Base-by-base conservation (phyloP, 2,329 filamentous ascomycete species). In the Conoideocrella luteorostrata region DNA sequence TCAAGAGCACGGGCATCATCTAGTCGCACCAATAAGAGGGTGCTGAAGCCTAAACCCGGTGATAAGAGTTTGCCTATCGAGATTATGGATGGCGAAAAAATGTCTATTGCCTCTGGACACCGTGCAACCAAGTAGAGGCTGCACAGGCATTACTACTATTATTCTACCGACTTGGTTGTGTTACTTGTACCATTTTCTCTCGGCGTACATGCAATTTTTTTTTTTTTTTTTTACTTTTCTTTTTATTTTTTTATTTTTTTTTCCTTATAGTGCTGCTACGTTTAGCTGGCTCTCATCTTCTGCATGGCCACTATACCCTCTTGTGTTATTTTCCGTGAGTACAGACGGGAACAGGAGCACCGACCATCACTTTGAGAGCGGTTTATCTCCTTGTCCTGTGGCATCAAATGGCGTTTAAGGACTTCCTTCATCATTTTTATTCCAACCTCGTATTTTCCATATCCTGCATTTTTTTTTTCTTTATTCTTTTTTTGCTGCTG, bases 41-140 rank as follows among this genome's bases (percentile, higher is more conserved):
- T 11, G 5, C 17, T 37, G 18, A 41, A 38, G 28, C 37, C 39
- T 5, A 41, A 33, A 13, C 23, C 18, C 7, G 33, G 43, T 13
- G 34, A 30, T 22, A 37, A 32, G 10, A 7, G 13, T 21, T 24
- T 33, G 11, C 38, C 33, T 10, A 38, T 33, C n/a, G 39, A 45
- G 39, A 45, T 38, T n/a, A 20, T 22, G 7, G 33, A 41, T n/a
- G 22, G 43, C 23, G 32, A 44, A n/a, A 40, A 39, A 36, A 39
- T 23, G 15, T 18, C 40, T 34, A 21, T 24, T 22, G 7, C 23
- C n/a, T 24, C 37, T 24, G 36, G 37, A 13, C 26, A 28, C n/a
- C n/a, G n/a, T n/a, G n/a, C n/a, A n/a, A n/a, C n/a, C n/a, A n/a
- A n/a, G n/a, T n/a, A n/a, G n/a, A n/a, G n/a, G n/a, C n/a, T n/a